Evolutionary conservation across 1,284 basidiomycete genomes (phyloP).

Genomic region (Megacollybia platyphylla): DNA sequence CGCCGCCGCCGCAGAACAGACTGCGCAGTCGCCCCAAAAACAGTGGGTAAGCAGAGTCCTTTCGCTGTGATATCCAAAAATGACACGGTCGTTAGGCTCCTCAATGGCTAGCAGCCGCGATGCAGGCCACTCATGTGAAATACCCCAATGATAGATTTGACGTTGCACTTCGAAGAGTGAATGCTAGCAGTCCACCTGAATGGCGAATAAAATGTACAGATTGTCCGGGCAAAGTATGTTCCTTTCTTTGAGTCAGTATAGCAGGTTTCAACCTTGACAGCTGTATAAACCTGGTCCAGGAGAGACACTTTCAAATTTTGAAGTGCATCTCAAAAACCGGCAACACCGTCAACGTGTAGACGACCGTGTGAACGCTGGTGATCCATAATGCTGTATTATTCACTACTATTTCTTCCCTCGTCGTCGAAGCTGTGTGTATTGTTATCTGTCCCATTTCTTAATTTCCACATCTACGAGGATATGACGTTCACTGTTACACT

Average conservation of each 20-base stretch:
- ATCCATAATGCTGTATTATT: conserved; percentile 7
- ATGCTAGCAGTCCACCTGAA: conserved; percentile 42
- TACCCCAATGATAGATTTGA: conserved; percentile 82
- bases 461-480: neutral
- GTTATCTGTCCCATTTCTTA: conserved; percentile 20
- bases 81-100: conserved; percentile 32
- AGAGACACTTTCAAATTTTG: conserved; percentile 85
- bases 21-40: conserved; percentile 5
- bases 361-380: conserved; percentile 18
- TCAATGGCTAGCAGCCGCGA: conserved; percentile 56
- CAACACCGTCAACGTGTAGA: conserved; percentile 35
- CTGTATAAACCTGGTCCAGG: conserved; percentile 89
- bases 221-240: conserved; percentile 84
- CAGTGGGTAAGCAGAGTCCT: conserved; percentile 9
- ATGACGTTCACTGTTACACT: too few relatives aligned
- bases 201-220: conserved; percentile 94
- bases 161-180: conserved; percentile 51
- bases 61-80: neutral
- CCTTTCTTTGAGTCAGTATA: neutral
- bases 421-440: conserved; percentile 18
- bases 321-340: conserved; percentile 70
- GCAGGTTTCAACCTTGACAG: conserved; percentile 20
- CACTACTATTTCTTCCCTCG: conserved; percentile 7
- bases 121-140: conserved; percentile 51
- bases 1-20: conserved; percentile 2